Evolutionary conservation across 2,329 filamentous ascomycete species (phyloP).

Genomic region (Pseudogymnoascus sp.): DNA sequence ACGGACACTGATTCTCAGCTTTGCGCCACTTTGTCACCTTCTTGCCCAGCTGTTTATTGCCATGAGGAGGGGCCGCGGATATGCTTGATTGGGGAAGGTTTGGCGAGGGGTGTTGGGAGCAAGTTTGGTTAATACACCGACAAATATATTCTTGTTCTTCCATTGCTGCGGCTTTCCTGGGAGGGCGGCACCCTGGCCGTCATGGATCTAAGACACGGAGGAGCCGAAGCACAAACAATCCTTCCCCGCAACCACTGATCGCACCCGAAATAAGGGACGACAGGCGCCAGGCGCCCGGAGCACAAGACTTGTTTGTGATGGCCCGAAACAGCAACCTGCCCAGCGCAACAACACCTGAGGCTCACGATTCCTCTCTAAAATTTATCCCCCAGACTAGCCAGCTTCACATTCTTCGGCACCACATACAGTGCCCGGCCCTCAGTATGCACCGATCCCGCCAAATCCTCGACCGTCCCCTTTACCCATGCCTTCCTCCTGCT

Average conservation of each 20-base stretch:
- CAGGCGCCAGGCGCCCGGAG: neutral
- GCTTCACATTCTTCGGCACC: slow-evolving; percentile 39
- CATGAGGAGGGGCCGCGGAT: neutral
- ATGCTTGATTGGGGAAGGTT: slow-evolving; percentile 4
- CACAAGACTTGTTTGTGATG: neutral
- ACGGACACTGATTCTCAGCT: neutral
- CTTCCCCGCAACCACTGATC: neutral
- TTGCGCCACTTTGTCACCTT: slow-evolving; percentile 6
- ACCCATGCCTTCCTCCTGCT: slow-evolving; percentile 46
- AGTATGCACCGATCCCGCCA: slow-evolving; percentile 49
- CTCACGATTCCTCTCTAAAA: slow-evolving; percentile 3
- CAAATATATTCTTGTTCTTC: neutral
- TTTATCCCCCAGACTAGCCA: neutral
- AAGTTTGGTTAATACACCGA: slow-evolving; percentile 2
- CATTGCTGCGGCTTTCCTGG: neutral
- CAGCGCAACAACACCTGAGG: neutral
- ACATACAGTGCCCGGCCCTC: slow-evolving; percentile 51
- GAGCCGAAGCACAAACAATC: neutral
- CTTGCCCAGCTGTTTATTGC: neutral
- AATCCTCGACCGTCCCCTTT: slow-evolving; percentile 43
- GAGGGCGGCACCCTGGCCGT: neutral
- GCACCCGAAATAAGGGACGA: neutral
- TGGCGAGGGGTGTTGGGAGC: neutral
- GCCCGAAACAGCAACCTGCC: neutral
- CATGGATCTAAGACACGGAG: neutral